A percentile compares a stretch with the other conserved stretches of the same genome.
These are phyloP conservation scores for Oidium heveae DNA, from an alignment of 2,329 filamentous ascomycete species.

Conservation along the genomic window DNA sequence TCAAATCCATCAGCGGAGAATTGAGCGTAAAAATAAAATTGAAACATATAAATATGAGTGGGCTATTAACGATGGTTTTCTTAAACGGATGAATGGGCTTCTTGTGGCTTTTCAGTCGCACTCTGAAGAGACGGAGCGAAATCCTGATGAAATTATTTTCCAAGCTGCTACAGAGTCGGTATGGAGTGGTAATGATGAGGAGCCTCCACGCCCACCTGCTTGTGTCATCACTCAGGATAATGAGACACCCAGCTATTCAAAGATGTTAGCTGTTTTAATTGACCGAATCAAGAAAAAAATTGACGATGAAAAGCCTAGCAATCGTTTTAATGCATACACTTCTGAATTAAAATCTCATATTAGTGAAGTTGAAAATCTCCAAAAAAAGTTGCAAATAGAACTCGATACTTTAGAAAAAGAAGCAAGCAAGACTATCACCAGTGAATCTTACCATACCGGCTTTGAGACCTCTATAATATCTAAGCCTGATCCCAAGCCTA, in stretches of 20 bases:
- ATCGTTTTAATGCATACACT: conserved; percentile 51
- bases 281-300: conserved; percentile 68
- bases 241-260: conserved; percentile 58
- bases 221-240: conserved; percentile 55
- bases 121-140: conserved; percentile 37
- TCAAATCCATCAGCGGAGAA: conserved; percentile 81
- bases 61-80: conserved; percentile 73
- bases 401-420: conserved; percentile 64
- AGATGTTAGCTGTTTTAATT: conserved; percentile 94
- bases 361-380: conserved; percentile 51
- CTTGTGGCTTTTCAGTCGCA: conserved; percentile 51
- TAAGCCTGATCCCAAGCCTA: conserved; percentile 23
- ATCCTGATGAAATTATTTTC: conserved; percentile 66
- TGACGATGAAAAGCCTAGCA: conserved; percentile 43
- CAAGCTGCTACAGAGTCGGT: conserved; percentile 67
- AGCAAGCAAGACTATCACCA: conserved; percentile 77
- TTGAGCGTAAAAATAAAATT: conserved; percentile 69
- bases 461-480: conserved; percentile 70
- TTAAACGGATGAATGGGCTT: conserved; percentile 59
- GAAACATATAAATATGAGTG: conserved; percentile 80
- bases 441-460: conserved; percentile 64
- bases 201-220: conserved; percentile 47
- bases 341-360: conserved; percentile 54
- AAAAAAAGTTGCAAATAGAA: conserved; percentile 48
- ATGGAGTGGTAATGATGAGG: conserved; percentile 44